Conservation (phyloP, 2,329 filamentous ascomycete species). For the Nemania sp. region DNA sequence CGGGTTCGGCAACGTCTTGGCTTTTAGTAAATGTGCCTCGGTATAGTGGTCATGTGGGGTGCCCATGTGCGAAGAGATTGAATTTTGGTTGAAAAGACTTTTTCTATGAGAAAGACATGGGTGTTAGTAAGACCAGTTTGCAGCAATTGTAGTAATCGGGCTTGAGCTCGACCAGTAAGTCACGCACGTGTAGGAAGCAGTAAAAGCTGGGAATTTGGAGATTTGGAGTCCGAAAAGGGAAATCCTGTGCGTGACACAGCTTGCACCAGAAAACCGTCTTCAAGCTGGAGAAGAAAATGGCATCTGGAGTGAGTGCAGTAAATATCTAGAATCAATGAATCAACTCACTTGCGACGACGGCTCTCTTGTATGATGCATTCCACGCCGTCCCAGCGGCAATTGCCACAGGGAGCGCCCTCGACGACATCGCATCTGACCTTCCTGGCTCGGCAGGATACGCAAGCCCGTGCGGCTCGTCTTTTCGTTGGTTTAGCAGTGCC, state of each 20-base stretch:
- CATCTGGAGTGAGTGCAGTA: too few relatives aligned
- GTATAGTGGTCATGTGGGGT: slow-evolving; percentile 39
- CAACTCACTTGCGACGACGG: slow-evolving; percentile 79
- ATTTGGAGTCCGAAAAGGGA: slow-evolving; percentile 26
- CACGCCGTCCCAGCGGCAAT: slow-evolving; percentile 80
- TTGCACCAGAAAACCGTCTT: neutral
- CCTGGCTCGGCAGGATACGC: slow-evolving; percentile 76
- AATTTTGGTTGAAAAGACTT: slow-evolving; percentile 37
- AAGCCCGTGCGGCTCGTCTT: slow-evolving; percentile 86
- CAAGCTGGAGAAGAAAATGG: too few relatives aligned
- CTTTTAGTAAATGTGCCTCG: slow-evolving; percentile 47
- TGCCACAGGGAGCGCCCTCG: slow-evolving; percentile 83
- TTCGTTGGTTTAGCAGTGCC: slow-evolving; percentile 62
- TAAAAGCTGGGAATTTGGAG: slow-evolving; percentile 27
- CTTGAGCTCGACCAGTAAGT: neutral
- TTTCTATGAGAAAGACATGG: slow-evolving; percentile 36
- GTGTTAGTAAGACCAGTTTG: slow-evolving; percentile 30
- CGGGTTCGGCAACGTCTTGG: slow-evolving; percentile 42
- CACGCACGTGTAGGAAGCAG: neutral
- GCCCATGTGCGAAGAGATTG: slow-evolving; percentile 28
- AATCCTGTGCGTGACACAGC: slow-evolving; percentile 20
- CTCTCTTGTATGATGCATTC: slow-evolving; percentile 79
- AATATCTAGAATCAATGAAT: slow-evolving; percentile 30
- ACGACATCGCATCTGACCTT: slow-evolving; percentile 96
- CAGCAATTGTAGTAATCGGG: slow-evolving; percentile 11